Evolutionary conservation across 2,329 filamentous ascomycete species (phyloP), one percentile per base, ranked within the genome.

Genomic region (Aspergillus neoniger): DNA sequence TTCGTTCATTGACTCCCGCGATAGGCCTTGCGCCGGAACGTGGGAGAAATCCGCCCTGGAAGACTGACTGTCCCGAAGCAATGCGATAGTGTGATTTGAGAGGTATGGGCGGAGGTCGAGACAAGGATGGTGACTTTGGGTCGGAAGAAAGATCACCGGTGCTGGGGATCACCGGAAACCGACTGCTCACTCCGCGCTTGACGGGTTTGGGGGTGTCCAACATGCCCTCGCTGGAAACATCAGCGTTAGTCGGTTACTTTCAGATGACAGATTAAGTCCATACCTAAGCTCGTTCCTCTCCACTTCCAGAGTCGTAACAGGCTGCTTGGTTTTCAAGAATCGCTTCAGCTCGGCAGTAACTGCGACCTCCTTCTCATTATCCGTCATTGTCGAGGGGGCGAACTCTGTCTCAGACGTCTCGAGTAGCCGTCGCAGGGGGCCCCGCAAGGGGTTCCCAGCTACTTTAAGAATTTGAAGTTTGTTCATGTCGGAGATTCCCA

Each of bases 401-500:
- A 88, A 83, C 68, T 91, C 88, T 59, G 81, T 85, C 67, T 91
- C 88, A 63, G 86, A 86, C 10, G 85, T 79, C 67, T 88, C 86
- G 25, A 92, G 75, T 14, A 89, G 82, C 65, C 90, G 87, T 67
- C 84, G 86, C 15, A 91, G 89, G 3, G 92, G 92, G 68, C 94
- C 94, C 60, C 84, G 85, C 60, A 97, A 85, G 8, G 91, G 91
- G 68, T 97, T 97, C 49, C 92, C 92, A 60, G 94, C 90, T 38
- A 97, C 86, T 75, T 96, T 96, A 59, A 98, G 82, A 66, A 96
- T 90, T 72, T 94, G 91, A 61, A 98, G 80, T 58, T 92, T 95
- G 59, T 85, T 88, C 90, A 97, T 96, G 65, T 96, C 92, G 57
- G 91, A 92, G 21, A 98, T 79, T 65, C 91, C 93, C 6, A 91